A percentile compares a stretch with the other conserved stretches of the same genome.
Conservation (phyloP, 106 monocot species). For the Alisma plantagoaquatica region DNA sequence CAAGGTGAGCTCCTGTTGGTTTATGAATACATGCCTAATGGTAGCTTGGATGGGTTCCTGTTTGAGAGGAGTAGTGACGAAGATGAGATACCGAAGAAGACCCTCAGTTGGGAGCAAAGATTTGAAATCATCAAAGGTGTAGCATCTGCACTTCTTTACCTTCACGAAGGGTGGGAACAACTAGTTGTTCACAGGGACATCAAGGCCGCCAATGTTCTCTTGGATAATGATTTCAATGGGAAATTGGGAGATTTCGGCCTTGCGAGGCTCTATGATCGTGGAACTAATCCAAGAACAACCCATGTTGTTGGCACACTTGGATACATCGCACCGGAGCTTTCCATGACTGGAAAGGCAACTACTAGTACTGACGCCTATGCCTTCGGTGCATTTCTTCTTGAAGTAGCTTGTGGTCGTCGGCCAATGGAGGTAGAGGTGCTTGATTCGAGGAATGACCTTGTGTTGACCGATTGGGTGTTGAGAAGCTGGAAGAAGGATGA, state of each 20-base stretch:
- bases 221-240: constrained; percentile 17
- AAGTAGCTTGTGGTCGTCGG: constrained; percentile 14
- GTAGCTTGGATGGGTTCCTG: constrained; percentile 1
- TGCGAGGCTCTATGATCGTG: constrained; percentile 5
- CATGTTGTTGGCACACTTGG: constrained; percentile 10
- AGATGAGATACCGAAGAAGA: neutral
- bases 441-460: neutral
- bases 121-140: constrained; percentile 3
- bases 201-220: constrained; percentile 19
- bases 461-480: constrained; percentile 8
- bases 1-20: constrained; percentile 12
- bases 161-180: constrained; percentile 8
- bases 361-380: constrained; percentile 10
- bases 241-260: constrained; percentile 23
- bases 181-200: constrained; percentile 13
- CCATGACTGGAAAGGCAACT: constrained; percentile 13
- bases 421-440: constrained; percentile 2
- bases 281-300: constrained; percentile 5
- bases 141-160: constrained; percentile 9
- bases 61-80: constrained; percentile 1
- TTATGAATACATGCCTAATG: constrained; percentile 2
- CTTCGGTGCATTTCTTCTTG: constrained; percentile 16
- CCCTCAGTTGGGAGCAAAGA: constrained; percentile 4
- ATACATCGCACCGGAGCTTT: constrained; percentile 17
- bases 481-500: constrained; percentile 5